Conservation (phyloP, 1,284 basidiomycete species). For the Ceratobasidium sp. region DNA sequence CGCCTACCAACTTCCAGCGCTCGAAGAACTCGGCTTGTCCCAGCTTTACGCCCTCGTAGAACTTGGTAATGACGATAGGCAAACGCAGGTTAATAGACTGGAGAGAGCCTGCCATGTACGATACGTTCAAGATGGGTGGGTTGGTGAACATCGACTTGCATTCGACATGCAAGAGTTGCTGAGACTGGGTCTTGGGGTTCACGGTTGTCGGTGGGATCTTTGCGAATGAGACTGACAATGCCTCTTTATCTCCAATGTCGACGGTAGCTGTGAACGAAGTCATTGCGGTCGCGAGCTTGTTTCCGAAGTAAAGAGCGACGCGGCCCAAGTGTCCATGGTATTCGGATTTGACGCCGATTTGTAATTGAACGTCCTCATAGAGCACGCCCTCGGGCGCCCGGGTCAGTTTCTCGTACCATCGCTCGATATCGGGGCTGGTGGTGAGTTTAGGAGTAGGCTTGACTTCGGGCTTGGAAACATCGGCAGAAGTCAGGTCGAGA, state of each 20-base stretch:
- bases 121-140: conserved; percentile 86
- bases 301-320: conserved; percentile 93
- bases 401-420: conserved; percentile 89
- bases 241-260: conserved; percentile 76
- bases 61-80: conserved; percentile 90
- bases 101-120: conserved; percentile 91
- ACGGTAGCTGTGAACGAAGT: conserved; percentile 90
- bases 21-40: conserved; percentile 92
- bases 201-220: conserved; percentile 89
- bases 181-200: conserved; percentile 85
- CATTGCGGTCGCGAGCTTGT: conserved; percentile 89
- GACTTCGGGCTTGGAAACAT: conserved; percentile 41
- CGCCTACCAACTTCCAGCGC: conserved; percentile 97
- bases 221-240: conserved; percentile 82
- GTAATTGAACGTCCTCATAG: conserved; percentile 95
- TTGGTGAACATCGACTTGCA: conserved; percentile 88
- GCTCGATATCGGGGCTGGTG: conserved; percentile 76
- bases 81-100: conserved; percentile 87
- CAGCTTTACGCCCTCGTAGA: conserved; percentile 92
- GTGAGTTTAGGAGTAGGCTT: conserved; percentile 58
- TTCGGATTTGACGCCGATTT: conserved; percentile 95
- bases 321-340: conserved; percentile 94
- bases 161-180: conserved; percentile 93
- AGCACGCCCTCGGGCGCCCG: conserved; percentile 88
- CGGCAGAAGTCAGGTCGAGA: conserved; percentile 70